Evolutionary conservation across 139 green algal genomes (phyloP), one percentile per base, ranked within the genome.

Genomic region (Tetradesmus lagerheimii): DNA sequence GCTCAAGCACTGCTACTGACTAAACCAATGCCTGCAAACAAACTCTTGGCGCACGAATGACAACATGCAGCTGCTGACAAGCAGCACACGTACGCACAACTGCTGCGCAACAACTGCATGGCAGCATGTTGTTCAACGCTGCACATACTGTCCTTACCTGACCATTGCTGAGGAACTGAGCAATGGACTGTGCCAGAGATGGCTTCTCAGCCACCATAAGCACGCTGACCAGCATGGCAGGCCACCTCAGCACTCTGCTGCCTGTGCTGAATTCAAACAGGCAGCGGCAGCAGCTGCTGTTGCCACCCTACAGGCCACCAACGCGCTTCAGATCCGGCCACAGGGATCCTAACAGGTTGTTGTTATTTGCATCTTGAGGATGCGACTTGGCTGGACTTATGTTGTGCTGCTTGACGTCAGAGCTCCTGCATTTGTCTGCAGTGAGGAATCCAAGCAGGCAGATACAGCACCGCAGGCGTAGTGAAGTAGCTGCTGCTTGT

Each of bases 131-230:
- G 38, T 16, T n/a, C 2, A 9, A 83, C 34, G 4, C 31, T 80
- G 25, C 50, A 35, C 66, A 53, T 9, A 39, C n/a, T 20, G 34
- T 34, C 31, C 86, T n/a, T 18, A 94, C 94, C 88, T 93, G 87
- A 16, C 94, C 94, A 9, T 94, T 79, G 20, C 94, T 96, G 0
- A 99, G 91, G n/a, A 97, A 92, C 12, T 94, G 75, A 0, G 97
- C 94, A 37, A 99, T 99, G 4, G 94, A 94, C 20, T 87, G 67
- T 11, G 96, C 95, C 62, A 99, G 81, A 14, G 85, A 94, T 2
- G 97, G 97, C 93, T 99, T 99, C 89, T 99, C 97, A 29, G 97
- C 97, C 16, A 99, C 97, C 94, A 97, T 97, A 15, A 98, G 67
- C 27, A 98, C 95, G 0, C 53, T 94, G 14, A 89, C 50, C 1